phyloP scores from a whole-genome alignment of 2,329 filamentous ascomycete genomes.

The Diaporthe velutina region DNA sequence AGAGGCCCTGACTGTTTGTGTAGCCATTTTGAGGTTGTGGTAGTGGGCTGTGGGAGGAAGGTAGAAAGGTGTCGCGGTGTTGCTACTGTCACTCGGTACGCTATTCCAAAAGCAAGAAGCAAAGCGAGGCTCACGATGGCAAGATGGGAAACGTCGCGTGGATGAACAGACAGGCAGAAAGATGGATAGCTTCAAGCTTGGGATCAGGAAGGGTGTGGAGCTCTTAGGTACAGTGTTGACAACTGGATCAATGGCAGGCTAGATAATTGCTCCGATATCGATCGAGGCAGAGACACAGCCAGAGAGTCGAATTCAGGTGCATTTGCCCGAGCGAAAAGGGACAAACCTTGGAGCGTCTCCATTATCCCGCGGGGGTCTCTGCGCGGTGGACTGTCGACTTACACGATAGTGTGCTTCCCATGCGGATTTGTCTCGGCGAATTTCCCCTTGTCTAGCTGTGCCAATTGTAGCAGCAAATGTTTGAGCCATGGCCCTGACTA shows the following conservation, averaged over 20 bases:
- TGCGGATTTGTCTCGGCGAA: conserved; percentile 10
- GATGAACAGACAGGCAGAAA: background rate
- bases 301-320: conserved; percentile 14
- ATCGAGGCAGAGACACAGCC: conserved; percentile 14
- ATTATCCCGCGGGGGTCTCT: conserved; percentile 37
- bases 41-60: background rate
- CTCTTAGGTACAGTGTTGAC: conserved; percentile 5
- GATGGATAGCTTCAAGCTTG: conserved; percentile 26
- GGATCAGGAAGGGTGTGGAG: conserved; percentile 15
- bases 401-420: conserved; percentile 3
- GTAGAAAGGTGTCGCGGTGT: background rate
- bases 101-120: background rate
- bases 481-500: conserved; percentile 1
- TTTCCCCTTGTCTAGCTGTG: background rate
- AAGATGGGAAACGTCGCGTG: background rate
- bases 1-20: conserved; percentile 59
- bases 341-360: conserved; percentile 25
- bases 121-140: conserved; percentile 20
- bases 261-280: conserved; percentile 38
- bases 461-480: background rate
- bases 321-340: conserved; percentile 17
- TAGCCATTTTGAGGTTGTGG: conserved; percentile 42
- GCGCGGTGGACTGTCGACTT: conserved; percentile 28
- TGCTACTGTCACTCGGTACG: background rate
- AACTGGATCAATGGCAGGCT: conserved; percentile 8